Base-by-base conservation (phyloP, 1,284 basidiomycete species). In the Puccinia hordei region DNA sequence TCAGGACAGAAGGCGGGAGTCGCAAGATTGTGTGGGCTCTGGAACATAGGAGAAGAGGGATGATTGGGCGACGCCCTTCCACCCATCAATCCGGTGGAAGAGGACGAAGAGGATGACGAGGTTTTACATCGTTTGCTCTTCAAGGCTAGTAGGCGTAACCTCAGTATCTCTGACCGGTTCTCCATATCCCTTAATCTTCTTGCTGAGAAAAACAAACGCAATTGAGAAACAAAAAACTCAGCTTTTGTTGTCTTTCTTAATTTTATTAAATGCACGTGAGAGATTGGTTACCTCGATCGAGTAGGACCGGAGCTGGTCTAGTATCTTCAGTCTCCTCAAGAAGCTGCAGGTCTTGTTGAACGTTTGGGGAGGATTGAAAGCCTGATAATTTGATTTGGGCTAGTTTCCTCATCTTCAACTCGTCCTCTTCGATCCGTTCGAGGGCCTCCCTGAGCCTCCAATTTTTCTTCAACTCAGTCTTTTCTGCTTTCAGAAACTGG, bases 1-100 rank as follows among this genome's bases (percentile, higher is more conserved):
- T 99, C 97, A 0, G 97, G 97, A 86, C 97, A 99, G 84, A 98
- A 90, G 2, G 91, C 89, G 78, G 95, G 92, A 82, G 90, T 92
- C 66, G 93, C 91, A 0, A 49, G 44, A 46, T 41, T 17, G 22
- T 49, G 30, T 46, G 30, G 3, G 24, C 27, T 49, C 63, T 41
- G 38, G 35, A 22, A 17, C 3, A 24, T 30, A 38, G 10, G 24
- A 3, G 57, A 59, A 8, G 24, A 24, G 6, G 24, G 24, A 59
- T 33, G 8, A 9, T 24, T 27, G 22, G 57, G 57, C 24, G 30
- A 59, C 3, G 24, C 10, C 57, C 57, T 33, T 59, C 57, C 38
- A 10, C 27, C 63, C 63, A 33, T 66, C 19, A 33, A 22, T 4
- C 27, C 30, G 19, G 17, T 17, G 10, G 63, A 41, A 4, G 63